These are phyloP conservation scores for Arthrobotrys megalospora DNA, from an alignment of 2,329 filamentous ascomycete genomes.

Conservation along the genomic window DNA sequence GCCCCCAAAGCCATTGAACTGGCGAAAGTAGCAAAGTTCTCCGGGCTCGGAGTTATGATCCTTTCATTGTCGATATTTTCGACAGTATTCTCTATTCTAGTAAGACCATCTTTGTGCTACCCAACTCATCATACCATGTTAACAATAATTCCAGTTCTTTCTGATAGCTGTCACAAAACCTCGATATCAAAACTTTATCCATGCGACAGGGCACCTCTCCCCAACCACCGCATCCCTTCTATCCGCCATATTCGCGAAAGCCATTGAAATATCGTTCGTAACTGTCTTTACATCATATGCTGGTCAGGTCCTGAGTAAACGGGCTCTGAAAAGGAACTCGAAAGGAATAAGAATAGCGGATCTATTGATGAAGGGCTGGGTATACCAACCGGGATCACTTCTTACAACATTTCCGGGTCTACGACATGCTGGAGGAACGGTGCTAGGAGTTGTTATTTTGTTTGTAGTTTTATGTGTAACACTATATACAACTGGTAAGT, in stretches of 20 bases:
- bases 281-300: slow-evolving; percentile 82
- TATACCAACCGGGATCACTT: slow-evolving; percentile 68
- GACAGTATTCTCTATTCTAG: slow-evolving; percentile 45
- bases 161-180: slow-evolving; percentile 48
- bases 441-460: slow-evolving; percentile 45
- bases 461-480: slow-evolving; percentile 53
- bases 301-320: slow-evolving; percentile 80
- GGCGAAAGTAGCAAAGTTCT: slow-evolving; percentile 40
- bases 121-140: background rate
- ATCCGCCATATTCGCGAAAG: slow-evolving; percentile 80
- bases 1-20: background rate
- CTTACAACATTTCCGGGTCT: slow-evolving; percentile 38
- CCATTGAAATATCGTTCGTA: slow-evolving; percentile 83
- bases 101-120: slow-evolving; percentile 9
- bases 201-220: slow-evolving; percentile 44
- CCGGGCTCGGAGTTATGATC: slow-evolving; percentile 42
- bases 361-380: slow-evolving; percentile 83
- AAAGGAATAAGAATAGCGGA: slow-evolving; percentile 81
- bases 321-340: slow-evolving; percentile 75
- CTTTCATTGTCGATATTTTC: slow-evolving; percentile 55
- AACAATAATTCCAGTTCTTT: slow-evolving; percentile 38
- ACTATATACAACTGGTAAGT: slow-evolving; percentile 56
- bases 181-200: slow-evolving; percentile 48
- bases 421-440: slow-evolving; percentile 42
- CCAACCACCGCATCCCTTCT: slow-evolving; percentile 75